A percentile compares a stretch with the other conserved stretches of the same genome.
Evolutionary conservation across 768 basidiomycete genomes (phyloP).

Genomic region (Pleurotus tuoliensis): DNA sequence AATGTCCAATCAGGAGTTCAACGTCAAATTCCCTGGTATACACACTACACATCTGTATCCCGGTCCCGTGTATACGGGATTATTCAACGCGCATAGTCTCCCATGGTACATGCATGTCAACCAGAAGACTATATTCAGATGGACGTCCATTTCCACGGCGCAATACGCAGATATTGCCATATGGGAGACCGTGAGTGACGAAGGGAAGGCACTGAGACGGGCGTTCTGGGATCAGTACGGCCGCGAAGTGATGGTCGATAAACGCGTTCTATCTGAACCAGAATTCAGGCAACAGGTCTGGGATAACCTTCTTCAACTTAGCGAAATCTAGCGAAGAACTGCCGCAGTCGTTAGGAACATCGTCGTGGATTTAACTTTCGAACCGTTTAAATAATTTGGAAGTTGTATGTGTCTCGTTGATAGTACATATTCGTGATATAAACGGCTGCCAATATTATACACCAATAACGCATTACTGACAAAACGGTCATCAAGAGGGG

Average conservation of each 20-base stretch:
- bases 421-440: too few species aligned
- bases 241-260: neutral
- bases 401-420: too few species aligned
- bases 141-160: neutral
- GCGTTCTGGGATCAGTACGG: conserved; percentile 5
- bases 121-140: neutral
- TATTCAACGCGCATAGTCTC: neutral
- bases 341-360: too few species aligned
- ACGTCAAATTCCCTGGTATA: neutral
- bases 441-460: too few species aligned
- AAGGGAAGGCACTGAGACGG: neutral
- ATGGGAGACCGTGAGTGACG: conserved; percentile 2
- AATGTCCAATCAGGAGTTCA: neutral
- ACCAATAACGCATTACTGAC: too few species aligned
- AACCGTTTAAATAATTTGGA: too few species aligned
- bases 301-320: conserved; percentile 1
- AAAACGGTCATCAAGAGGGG: too few species aligned
- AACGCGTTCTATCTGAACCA: neutral
- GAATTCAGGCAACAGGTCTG: conserved; percentile 2
- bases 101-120: neutral
- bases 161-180: neutral
- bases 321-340: neutral
- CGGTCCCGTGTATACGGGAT: neutral
- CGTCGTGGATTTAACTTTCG: too few species aligned
- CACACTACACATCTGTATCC: conserved; percentile 3